These are phyloP conservation scores for Lactarius evosmus DNA, from an alignment of 768 basidiomycete genomes.

Conservation along the genomic window DNA sequence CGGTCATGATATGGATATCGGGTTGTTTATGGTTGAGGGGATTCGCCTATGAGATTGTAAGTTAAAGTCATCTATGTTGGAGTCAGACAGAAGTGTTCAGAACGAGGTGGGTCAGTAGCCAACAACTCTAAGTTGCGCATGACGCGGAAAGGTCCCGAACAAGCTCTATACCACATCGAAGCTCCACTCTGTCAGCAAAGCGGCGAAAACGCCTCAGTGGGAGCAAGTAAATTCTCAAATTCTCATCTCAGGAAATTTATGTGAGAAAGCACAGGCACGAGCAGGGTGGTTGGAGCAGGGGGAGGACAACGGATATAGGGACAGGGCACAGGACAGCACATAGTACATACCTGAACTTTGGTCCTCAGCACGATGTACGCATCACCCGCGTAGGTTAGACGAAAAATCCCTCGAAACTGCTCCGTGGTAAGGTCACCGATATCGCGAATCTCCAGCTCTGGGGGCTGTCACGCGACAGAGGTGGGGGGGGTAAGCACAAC, in stretches of 20 bases:
- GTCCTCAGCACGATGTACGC: conserved; percentile 84
- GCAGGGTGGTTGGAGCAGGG: not conserved
- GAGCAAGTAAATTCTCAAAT: not conserved
- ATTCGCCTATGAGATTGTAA: conserved; percentile 62
- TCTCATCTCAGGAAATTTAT: not conserved
- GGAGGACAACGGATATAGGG: not conserved
- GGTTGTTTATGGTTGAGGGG: conserved; percentile 91
- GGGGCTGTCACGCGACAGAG: conserved; percentile 57
- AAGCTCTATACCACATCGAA: not conserved
- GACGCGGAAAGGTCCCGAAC: not conserved
- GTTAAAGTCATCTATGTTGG: not conserved
- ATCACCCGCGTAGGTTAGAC: conserved; percentile 91
- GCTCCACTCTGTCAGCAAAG: not conserved
- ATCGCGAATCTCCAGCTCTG: conserved; percentile 94
- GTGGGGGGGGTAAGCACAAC: not conserved
- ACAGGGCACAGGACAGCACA: conserved; percentile 25
- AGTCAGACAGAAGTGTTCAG: not conserved
- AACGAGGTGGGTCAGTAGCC: not conserved
- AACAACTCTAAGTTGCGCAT: not conserved
- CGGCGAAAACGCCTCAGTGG: not conserved
- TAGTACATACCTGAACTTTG: conserved; percentile 76
- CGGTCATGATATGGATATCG: conserved; percentile 82
- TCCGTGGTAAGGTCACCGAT: conserved; percentile 95
- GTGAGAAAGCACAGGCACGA: not conserved
- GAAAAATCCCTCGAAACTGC: conserved; percentile 95